Percentiles rank a stretch among this genome's conserved stretches.
phyloP scores from a whole-genome alignment of 2,329 filamentous ascomycete species.

The Aspergillus unguis region DNA sequence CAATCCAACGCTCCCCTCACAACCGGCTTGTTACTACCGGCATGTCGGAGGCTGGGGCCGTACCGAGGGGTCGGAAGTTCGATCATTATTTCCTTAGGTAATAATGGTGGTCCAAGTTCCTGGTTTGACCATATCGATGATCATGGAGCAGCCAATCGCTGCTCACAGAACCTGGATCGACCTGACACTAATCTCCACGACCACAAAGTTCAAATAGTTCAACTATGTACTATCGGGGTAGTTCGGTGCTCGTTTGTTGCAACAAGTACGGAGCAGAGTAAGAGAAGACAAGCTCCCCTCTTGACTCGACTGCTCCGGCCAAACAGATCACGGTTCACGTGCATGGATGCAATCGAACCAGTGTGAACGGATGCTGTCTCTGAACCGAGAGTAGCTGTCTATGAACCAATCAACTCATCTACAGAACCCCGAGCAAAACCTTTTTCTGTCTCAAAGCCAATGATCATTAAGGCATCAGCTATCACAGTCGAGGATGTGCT shows the following conservation, averaged over 20 bases:
- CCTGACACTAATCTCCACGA: not conserved
- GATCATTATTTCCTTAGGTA: not conserved
- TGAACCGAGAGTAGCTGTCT: not conserved
- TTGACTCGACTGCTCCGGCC: not conserved
- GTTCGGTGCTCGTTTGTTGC: not conserved
- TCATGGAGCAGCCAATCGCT: conserved; percentile 1
- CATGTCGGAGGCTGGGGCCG: conserved; percentile 6
- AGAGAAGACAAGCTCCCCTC: not conserved
- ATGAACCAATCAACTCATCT: conserved; percentile 3
- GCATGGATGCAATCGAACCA: conserved; percentile 7
- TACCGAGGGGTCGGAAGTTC: not conserved
- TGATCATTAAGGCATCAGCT: conserved; percentile 10
- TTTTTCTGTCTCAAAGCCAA: conserved; percentile 13
- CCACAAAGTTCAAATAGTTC: not conserved
- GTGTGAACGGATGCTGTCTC: not conserved
- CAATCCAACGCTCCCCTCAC: conserved; percentile 11
- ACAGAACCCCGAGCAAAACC: not conserved
- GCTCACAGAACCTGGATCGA: not conserved
- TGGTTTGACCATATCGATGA: not conserved
- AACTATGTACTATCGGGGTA: not conserved
- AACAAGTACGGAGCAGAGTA: not conserved
- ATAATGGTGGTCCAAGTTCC: not conserved
- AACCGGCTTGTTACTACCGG: conserved; percentile 5
- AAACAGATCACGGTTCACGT: conserved; percentile 14
- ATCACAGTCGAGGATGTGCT: conserved; percentile 10